Percentiles rank a stretch among this genome's conserved stretches.
These are phyloP conservation scores for Silene coronaria DNA, from an alignment of 179 eudicot species.

Conservation along the genomic window DNA sequence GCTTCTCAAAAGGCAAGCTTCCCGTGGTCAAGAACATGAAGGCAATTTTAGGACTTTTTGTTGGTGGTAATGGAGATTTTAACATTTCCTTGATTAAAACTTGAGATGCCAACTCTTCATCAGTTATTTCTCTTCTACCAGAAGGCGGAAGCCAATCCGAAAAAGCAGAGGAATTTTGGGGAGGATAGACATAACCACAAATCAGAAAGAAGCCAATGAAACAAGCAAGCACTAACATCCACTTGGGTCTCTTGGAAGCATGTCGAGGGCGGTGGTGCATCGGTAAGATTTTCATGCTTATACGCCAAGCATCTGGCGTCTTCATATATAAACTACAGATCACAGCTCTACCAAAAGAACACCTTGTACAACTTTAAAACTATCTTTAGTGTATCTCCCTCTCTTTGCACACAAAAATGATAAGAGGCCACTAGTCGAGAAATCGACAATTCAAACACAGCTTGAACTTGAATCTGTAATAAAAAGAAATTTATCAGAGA, in stretches of 20 bases:
- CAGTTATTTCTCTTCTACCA: slow-evolving; percentile 61
- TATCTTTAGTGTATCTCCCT: slow-evolving; percentile 5
- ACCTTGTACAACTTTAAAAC: slow-evolving; percentile 8
- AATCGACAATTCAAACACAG: not conserved
- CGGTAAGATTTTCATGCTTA: slow-evolving; percentile 63
- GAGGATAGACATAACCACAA: slow-evolving; percentile 80
- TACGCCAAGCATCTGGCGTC: slow-evolving; percentile 56
- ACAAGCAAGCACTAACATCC: slow-evolving; percentile 76
- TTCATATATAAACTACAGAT: slow-evolving; percentile 44
- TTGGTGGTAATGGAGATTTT: slow-evolving; percentile 32
- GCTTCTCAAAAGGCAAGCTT: slow-evolving; percentile 78
- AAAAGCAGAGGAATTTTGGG: slow-evolving; percentile 56
- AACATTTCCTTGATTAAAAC: slow-evolving; percentile 65
- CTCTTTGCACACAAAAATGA: not conserved
- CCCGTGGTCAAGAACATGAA: slow-evolving; percentile 84
- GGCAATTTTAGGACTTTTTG: slow-evolving; percentile 69
- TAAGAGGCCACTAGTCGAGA: not conserved
- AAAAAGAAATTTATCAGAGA: slow-evolving; percentile 12
- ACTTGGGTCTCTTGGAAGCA: slow-evolving; percentile 63
- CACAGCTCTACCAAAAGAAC: slow-evolving; percentile 22
- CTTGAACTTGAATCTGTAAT: slow-evolving; percentile 16
- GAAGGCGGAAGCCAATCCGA: slow-evolving; percentile 69
- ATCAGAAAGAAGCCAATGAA: slow-evolving; percentile 61
- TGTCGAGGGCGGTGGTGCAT: slow-evolving; percentile 56
- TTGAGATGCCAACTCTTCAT: slow-evolving; percentile 76